Percentiles rank a stretch among this genome's conserved stretches.
phyloP scores from a whole-genome alignment of 2,329 filamentous ascomycete genomes.

The Aspergillus novofumigatus region DNA sequence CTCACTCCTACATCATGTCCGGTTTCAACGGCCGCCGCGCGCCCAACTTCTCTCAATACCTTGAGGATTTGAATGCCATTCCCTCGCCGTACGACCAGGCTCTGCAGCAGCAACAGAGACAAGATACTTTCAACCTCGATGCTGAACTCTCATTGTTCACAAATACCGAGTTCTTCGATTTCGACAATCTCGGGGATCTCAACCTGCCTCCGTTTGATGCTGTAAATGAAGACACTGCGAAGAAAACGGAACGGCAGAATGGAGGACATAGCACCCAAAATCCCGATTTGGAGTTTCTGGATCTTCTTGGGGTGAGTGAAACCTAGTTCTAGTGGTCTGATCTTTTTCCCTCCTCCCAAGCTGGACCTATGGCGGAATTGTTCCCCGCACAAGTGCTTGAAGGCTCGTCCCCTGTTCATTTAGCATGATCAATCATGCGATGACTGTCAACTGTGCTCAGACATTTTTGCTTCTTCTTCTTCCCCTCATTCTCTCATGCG shows the following conservation, averaged over 20 bases:
- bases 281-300: constrained; percentile 38
- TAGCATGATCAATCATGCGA: not conserved
- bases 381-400: not conserved
- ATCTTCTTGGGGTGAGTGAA: constrained; percentile 39
- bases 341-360: not conserved
- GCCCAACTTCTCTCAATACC: constrained; percentile 85
- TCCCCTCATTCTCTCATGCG: not conserved
- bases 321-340: constrained; percentile 1
- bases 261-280: constrained; percentile 14
- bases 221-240: constrained; percentile 26
- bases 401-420: not conserved
- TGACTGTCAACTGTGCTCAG: constrained; percentile 2
- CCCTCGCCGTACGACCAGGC: constrained; percentile 61
- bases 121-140: constrained; percentile 62
- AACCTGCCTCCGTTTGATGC: constrained; percentile 31
- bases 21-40: constrained; percentile 71
- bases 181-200: constrained; percentile 50
- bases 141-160: constrained; percentile 75
- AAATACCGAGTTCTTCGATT: constrained; percentile 78
- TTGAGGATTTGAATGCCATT: constrained; percentile 76
- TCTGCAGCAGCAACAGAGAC: constrained; percentile 52
- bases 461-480: not conserved
- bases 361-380: constrained; percentile 1
- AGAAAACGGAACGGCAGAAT: constrained; percentile 18
- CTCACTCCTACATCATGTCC: constrained; percentile 53